phyloP scores from a whole-genome alignment of 2,329 filamentous ascomycete genomes.

The Neopestalotiopsis sp. region DNA sequence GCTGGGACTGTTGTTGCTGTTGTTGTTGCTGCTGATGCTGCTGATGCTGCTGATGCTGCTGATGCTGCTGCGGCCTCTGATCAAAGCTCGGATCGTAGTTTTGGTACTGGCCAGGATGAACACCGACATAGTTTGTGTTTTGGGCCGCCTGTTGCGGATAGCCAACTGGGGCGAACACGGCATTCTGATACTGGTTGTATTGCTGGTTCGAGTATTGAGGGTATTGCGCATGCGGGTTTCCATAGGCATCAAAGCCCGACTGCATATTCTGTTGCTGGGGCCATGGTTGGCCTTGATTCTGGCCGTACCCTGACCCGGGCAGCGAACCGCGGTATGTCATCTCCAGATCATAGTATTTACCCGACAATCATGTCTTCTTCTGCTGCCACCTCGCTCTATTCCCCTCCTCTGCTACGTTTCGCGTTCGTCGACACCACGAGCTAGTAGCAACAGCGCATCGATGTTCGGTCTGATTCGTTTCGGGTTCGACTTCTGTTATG shows the following conservation, averaged over 20 bases:
- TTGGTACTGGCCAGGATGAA: conserved; percentile 28
- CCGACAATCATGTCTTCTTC: not conserved
- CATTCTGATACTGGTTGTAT: conserved; percentile 27
- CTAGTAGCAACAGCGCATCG: not conserved
- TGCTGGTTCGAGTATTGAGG: conserved; percentile 32
- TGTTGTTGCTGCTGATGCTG: conserved; percentile 13
- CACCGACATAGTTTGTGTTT: conserved; percentile 26
- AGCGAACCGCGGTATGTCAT: conserved; percentile 40
- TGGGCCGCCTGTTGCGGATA: conserved; percentile 31
- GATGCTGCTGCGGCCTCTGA: conserved; percentile 25
- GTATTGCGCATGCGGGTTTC: conserved; percentile 31
- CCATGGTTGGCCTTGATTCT: conserved; percentile 32
- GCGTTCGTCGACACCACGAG: not conserved
- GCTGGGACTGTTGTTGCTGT: conserved; percentile 18
- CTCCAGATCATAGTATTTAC: conserved; percentile 36
- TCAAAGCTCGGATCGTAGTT: conserved; percentile 35
- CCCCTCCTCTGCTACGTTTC: not conserved
- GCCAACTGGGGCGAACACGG: conserved; percentile 22
- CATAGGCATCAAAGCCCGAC: conserved; percentile 33
- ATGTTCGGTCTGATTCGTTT: not conserved
- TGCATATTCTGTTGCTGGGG: conserved; percentile 26
- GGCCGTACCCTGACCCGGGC: conserved; percentile 33
- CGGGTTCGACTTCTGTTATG: not conserved
- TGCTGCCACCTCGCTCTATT: not conserved
- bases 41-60: conserved; percentile 14